Base-by-base conservation (phyloP, 306 rosid genomes). In the Quercus suber region DNA sequence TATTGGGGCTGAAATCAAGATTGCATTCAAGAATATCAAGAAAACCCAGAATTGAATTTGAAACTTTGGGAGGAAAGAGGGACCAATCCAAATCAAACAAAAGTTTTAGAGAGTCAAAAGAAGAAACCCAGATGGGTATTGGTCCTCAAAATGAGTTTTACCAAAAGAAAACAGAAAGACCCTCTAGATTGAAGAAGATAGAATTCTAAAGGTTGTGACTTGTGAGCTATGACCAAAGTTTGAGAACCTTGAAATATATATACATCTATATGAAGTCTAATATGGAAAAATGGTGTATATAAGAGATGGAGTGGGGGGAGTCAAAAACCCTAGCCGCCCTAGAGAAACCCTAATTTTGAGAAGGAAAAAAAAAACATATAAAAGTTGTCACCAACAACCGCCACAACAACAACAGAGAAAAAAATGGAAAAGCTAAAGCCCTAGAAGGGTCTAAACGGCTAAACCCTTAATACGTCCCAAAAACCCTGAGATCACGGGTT, bases 271-370 rank as follows among this genome's bases (percentile, higher is more conserved):
- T 41, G 45, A 8, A 41, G 45, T 41, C 45, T 41, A 41, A 2
- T 7, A 41, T 41, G 45, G 27, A 51, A 74, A 67, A 52, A 25
- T 5, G 69, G 72, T 30, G 30, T 55, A 25, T 3, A 41, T 75
- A 27, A 49, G 25, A 30, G 51, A 21, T 8, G 21, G 6, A 7
- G 67, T 27, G 21, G 53, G 81, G 27, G 53, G 79, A 78, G 84
- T 81, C 83, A 77, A 90, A 49, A 92, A 90, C 92, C 93, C 96
- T 92, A 89, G 97, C 95, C 91, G 96, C 95, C 94, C n/a, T 43
- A 67, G 71, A 55, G 18, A 78, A 33, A 64, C 69, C 65, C 80
- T 19, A 72, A 7, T 45, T 57, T 67, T 64, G 71, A 78, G 3
- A 79, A 28, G 13, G 45, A 59, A 80, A 73, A 69, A 35, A 35